Percentiles rank a stretch among this genome's conserved stretches.
These are phyloP conservation scores for California macrophylla DNA, from an alignment of 441 rosid species.

Conservation along the genomic window DNA sequence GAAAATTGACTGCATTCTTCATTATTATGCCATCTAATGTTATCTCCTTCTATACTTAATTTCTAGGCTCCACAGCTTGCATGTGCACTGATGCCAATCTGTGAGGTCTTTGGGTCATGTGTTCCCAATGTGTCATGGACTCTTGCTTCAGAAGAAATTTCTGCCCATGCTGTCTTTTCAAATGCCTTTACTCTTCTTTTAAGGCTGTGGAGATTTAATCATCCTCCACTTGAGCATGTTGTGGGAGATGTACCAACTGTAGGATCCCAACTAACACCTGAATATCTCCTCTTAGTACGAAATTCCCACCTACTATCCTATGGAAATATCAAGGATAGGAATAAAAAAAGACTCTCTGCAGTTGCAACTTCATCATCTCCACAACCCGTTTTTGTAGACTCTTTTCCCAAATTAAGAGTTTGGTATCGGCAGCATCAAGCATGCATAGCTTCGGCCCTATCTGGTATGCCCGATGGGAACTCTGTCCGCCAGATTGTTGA, in stretches of 20 bases:
- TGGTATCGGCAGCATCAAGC: conserved; percentile 76
- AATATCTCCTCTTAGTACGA: conserved; percentile 60
- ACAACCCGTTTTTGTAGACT: conserved; percentile 55
- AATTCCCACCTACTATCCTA: conserved; percentile 52
- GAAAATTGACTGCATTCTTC: background rate
- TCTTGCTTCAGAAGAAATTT: conserved; percentile 48
- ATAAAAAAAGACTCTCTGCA: conserved; percentile 49
- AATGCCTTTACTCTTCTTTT: conserved; percentile 71
- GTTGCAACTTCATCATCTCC: conserved; percentile 48
- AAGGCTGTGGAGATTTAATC: conserved; percentile 76
- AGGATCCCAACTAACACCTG: conserved; percentile 65
- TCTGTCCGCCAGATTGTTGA: conserved; percentile 56
- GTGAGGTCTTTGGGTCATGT: conserved; percentile 70
- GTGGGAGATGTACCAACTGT: conserved; percentile 77
- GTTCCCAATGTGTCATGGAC: conserved; percentile 56
- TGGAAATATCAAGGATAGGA: conserved; percentile 41
- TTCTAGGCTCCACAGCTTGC: conserved; percentile 69
- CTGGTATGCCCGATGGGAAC: conserved; percentile 54
- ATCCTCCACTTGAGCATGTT: conserved; percentile 69
- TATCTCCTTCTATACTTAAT: conserved; percentile 1
- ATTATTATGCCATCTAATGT: conserved; percentile 9
- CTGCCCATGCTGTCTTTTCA: conserved; percentile 62
- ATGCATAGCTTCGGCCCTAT: conserved; percentile 66
- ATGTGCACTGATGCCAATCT: conserved; percentile 65
- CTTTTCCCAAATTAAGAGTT: conserved; percentile 59